Evolutionary conservation across 2,329 filamentous ascomycete genomes (phyloP), one percentile per base, ranked within the genome.

Genomic region (Daldinia sp.): DNA sequence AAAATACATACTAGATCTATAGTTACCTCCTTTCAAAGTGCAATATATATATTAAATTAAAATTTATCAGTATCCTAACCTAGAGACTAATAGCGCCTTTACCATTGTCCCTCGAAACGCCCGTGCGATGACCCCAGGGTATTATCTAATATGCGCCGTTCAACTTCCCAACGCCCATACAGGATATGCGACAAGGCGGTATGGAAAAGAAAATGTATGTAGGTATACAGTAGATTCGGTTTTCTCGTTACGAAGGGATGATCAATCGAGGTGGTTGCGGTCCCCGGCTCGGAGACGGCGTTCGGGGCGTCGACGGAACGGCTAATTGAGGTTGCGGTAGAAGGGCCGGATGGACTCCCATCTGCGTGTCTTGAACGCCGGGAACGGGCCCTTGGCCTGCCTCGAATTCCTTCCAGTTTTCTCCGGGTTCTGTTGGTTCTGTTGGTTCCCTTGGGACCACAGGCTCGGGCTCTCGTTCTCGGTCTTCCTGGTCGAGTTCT

Each of bases 401-500:
- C 66, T 81, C 79, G 64, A 75, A 76, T 23, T 75, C 75, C 63
- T 80, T 81, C 76, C 75, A 79, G 32, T 79, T 76, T 1, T 69
- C 72, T 29, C 21, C 9, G 1, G 25, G 41, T 29, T 41, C 37
- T 19, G 10, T 34, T 79, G 76, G 1, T 70, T 35, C 32, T 7
- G 5, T n/a, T n/a, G n/a, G n/a, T 35, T 25, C 72, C 30, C 68
- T 72, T 1, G 76, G 59, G 8, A 56, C 71, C 35, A 59, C 64
- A 3, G 69, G 72, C 58, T 76, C 67, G 39, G 64, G 70, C 8
- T n/a, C n/a, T n/a, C n/a, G 29, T 11, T 48, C 45, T 13, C 45
- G 45, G 9, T 71, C 68, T 19, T 68, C 64, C 1, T 55, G 55
- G 17, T 62, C 57, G 11, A 61, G 45, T 23, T 68, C 56, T 13